Base-by-base conservation (phyloP, 1,284 basidiomycete species). In the Ganoderma meredithae region DNA sequence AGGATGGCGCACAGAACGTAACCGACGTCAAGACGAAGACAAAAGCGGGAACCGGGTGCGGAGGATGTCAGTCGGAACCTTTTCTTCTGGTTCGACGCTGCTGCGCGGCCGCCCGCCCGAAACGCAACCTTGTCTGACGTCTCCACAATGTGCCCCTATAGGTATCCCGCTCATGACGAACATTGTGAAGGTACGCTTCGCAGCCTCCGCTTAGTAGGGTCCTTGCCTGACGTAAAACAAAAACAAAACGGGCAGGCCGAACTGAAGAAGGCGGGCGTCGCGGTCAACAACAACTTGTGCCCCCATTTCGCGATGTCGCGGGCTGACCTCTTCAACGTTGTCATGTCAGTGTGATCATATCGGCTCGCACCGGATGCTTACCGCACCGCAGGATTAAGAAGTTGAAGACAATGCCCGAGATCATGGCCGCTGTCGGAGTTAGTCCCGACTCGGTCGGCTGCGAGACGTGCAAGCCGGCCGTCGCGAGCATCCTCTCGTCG, bases 21-120 rank as follows among this genome's bases (percentile, higher is more conserved):
- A 82, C 79, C 9, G 86, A 85, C 55, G 82, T 94, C 76, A 94
- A 93, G 79, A 73, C 79, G 33, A 87, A 87, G 76, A 93, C 91
- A 19, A 94, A 93, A 79, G 88, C 85, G 17, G 91, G 90, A 17
- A 88, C 89, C 0, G 92, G 90, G 6, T 94, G 92, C 72, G 91
- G 92, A 64, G 92, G 92, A 56, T 94, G 92, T 76, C 44, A 27
- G 83, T 89, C 58, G 88, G 88, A 60, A 60, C 39, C 80, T 90
- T 53, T 81, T 81, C 84, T 17, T 86, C 84, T 15, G 25, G 22
- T 49, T 49, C 47, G 12, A 49, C 47, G 47, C 12, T 87, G 90
- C 71, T 81, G 83, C 44, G 47, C 22, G 8, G 47, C 22, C 47
- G 22, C 47, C 12, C 36, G 43, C 47, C 12, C 36, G 43, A 5